Conservation (phyloP, 371 early-diverging fungal species). For the Apophysomyces trapeziformis region DNA sequence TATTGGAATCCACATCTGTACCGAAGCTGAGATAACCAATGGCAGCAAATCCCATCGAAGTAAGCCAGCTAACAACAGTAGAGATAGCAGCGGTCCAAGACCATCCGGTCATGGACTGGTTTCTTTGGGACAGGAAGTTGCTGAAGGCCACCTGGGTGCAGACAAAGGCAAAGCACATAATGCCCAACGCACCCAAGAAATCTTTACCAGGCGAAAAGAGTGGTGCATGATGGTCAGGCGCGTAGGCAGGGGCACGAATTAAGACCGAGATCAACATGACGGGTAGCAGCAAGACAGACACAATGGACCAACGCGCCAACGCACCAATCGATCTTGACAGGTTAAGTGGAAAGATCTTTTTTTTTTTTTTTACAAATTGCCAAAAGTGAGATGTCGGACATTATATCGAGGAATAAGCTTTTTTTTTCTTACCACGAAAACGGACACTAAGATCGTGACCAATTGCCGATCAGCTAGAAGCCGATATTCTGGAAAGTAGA, state of each 20-base stretch:
- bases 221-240: constrained; percentile 55
- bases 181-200: constrained; percentile 62
- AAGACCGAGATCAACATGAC: constrained; percentile 55
- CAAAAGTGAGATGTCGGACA: constrained; percentile 4
- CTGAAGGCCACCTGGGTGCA: constrained; percentile 62
- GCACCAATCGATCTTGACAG: constrained; percentile 61
- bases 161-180: constrained; percentile 68
- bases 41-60: constrained; percentile 63
- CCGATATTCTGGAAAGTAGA: constrained; percentile 43
- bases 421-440: constrained; percentile 42
- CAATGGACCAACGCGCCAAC: constrained; percentile 55
- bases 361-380: background rate
- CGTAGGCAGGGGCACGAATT: constrained; percentile 56
- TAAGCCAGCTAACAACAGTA: constrained; percentile 51
- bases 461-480: constrained; percentile 38
- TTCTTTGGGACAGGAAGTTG: constrained; percentile 53
- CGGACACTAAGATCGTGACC: constrained; percentile 49
- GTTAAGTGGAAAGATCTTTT: constrained; percentile 54
- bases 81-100: constrained; percentile 49
- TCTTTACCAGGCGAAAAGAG: constrained; percentile 50
- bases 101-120: constrained; percentile 54
- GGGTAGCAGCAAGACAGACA: constrained; percentile 59
- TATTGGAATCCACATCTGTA: constrained; percentile 56
- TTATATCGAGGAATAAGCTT: background rate
- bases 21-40: constrained; percentile 64